Base-by-base conservation (phyloP, 345 rosid genomes). In the Sisymbrium altissimum region DNA sequence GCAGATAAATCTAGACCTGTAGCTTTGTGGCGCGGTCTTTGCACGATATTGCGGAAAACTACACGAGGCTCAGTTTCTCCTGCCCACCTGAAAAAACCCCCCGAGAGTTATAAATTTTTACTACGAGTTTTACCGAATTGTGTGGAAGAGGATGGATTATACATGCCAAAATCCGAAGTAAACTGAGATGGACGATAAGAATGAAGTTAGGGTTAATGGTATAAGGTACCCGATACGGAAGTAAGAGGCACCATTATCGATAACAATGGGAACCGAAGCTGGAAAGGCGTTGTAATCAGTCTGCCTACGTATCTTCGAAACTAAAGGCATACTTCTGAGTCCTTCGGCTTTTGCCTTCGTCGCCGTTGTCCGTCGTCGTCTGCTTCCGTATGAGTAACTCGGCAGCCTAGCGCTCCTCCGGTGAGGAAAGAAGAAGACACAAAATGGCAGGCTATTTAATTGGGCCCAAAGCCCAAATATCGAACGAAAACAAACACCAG, bases 221-320 rank as follows among this genome's bases (percentile, higher is more conserved):
- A 55, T 27, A 7, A 69, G 32, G 30, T 87, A 95, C 99, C 99
- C 99, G 71, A 92, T 92, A 60, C 99, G 97, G 78, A 91, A 92
- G 83, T 83, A 87, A 64, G 93, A 91, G 21, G 99, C 93, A 64
- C 97, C 98, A 85, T 95, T 95, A 88, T 92, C 97, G 82, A 95
- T 89, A 64, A 95, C 97, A 52, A 95, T 95, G 72, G 97, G 97
- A 57, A 85, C 83, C 14, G 95, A 58, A 10, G 92, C 40, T n/a
- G 96, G 82, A 68, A 86, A 83, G 19, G 57, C 70, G 70, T 60
- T 68, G 88, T 88, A 89, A 84, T 92, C 97, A n/a, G 89, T 54
- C 74, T 94, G 97, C 48, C 97, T 81, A 11, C 84, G 72, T 13
- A 83, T 86, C 70, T 66, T 83, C 33, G 93, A 86, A 10, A 74